Conservation (phyloP, 129 eudicot species). For the Solidago caesia region DNA sequence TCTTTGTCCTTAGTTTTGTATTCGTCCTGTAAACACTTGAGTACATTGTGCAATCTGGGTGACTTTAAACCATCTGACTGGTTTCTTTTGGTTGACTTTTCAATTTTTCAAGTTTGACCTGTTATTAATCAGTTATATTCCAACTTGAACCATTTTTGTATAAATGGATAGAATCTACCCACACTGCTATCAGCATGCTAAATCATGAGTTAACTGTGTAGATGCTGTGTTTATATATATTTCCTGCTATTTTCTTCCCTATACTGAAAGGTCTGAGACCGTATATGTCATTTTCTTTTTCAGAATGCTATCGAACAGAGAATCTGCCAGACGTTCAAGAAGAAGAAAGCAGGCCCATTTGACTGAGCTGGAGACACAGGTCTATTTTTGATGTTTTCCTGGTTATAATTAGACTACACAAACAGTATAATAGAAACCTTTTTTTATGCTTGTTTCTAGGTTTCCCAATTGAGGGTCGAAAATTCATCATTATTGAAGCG, state of each 20-base stretch:
- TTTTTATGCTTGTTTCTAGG: slow-evolving; percentile 42
- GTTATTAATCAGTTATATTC: neutral
- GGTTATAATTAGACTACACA: slow-evolving; percentile 3
- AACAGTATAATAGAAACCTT: neutral
- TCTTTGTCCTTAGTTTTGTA: no score
- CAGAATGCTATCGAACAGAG: slow-evolving; percentile 99
- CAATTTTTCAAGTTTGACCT: neutral
- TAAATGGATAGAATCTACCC: neutral
- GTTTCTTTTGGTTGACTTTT: neutral
- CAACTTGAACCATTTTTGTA: neutral
- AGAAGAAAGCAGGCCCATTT: slow-evolving; percentile 95
- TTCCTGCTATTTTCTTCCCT: neutral
- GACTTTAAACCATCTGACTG: neutral
- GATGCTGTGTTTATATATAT: neutral
- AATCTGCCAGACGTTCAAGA: slow-evolving; percentile 95
- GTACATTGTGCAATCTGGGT: neutral
- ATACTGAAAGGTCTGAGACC: slow-evolving; percentile 4
- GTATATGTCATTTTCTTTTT: slow-evolving; percentile 1
- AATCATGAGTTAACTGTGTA: neutral
- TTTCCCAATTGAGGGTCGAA: slow-evolving; percentile 89
- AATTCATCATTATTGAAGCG: slow-evolving; percentile 82
- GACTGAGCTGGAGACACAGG: slow-evolving; percentile 98
- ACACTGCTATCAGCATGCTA: neutral
- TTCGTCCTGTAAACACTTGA: neutral
- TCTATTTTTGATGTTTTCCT: slow-evolving; percentile 6